Evolutionary conservation across 441 rosid species (phyloP), one percentile per base, ranked within the genome.

Genomic region (Croton laevigatus): DNA sequence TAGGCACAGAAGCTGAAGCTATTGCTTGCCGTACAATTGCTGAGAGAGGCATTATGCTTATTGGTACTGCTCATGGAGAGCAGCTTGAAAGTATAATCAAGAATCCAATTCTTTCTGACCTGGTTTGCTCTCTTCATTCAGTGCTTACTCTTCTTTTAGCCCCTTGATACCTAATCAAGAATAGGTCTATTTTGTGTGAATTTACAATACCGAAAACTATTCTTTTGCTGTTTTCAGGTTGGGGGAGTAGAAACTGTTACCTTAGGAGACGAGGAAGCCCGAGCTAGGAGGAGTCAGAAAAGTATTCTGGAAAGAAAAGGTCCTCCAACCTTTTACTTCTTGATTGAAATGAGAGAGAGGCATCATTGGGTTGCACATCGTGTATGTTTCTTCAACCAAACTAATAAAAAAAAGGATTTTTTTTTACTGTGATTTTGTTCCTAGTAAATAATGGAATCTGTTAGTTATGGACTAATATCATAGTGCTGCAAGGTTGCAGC

Each of bases 61-160:
- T 89, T 63, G 88, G 83, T 54, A 87, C 90, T 13, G 88, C 89
- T 71, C 94, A 87, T 32, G 91, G 94, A 76, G 86, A 89, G 76
- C 76, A 78, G 76, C 86, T 87, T 16, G 85, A 79, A 64, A 85
- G 83, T 68, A 81, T 87, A 51, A 83, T 85, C 37, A 89, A 87
- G 79, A 89, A 87, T 69, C 86, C 85, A 42, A 80, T 76, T n/a
- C 89, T 86, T 52, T 79, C 86, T 58, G 85, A 86, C 76, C 82
- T 86, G 93, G 93, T 88, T 57, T 64, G 85, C 79, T 48, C 76
- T 73, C 5, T 32, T 71, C 48, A 23, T 48, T 44, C 22, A 14
- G 37, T 52, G 19, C 49, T 70, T 37, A 49, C 16, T 52, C 59
- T 69, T 46, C 65, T 32, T 34, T 37, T 12, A 58, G 14, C 38